phyloP scores from a whole-genome alignment of 2,329 filamentous ascomycete species.

The Daldinia sp. region DNA sequence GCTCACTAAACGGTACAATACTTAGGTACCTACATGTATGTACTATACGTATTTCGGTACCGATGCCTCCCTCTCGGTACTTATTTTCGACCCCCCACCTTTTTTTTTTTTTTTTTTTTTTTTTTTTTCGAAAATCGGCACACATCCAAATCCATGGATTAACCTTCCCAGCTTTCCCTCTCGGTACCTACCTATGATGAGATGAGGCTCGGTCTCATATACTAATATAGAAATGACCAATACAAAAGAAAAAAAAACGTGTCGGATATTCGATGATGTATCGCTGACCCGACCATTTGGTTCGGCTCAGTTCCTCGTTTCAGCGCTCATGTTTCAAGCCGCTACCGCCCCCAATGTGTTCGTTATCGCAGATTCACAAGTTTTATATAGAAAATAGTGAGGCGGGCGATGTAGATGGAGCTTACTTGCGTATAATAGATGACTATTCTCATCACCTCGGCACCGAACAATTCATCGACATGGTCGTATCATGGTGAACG shows the following conservation, averaged over 20 bases:
- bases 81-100: no score
- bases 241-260: background rate
- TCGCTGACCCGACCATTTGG: conserved; percentile 25
- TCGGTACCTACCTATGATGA: background rate
- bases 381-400: background rate
- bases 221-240: background rate
- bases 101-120: no score
- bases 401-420: background rate
- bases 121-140: background rate
- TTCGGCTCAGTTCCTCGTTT: conserved; percentile 7
- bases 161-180: no score
- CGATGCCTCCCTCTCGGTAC: background rate
- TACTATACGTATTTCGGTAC: background rate
- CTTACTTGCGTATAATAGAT: background rate
- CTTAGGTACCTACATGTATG: no score
- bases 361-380: background rate
- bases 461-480: background rate
- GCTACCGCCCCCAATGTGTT: conserved; percentile 9
- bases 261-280: background rate
- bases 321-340: conserved; percentile 12
- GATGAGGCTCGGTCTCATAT: background rate
- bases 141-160: background rate
- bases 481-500: background rate
- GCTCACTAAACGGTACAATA: no score
- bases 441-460: background rate